These are phyloP conservation scores for Pleurotus salmoneostramineus DNA, from an alignment of 768 basidiomycete species.

Conservation along the genomic window DNA sequence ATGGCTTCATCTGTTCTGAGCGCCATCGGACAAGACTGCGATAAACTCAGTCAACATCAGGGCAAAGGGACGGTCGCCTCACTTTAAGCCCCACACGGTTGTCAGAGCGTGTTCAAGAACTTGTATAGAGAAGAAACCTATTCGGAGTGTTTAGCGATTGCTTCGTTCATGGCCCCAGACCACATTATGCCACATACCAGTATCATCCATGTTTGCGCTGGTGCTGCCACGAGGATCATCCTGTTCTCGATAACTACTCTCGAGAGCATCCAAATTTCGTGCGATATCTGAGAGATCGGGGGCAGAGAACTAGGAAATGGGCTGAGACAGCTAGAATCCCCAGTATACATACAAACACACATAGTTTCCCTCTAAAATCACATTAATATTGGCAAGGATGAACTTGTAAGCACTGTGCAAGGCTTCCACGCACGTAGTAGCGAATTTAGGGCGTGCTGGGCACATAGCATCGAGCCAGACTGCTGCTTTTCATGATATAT, in stretches of 20 bases:
- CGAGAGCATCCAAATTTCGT: constrained; percentile 60
- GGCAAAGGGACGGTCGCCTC: constrained; percentile 15
- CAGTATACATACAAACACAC: constrained; percentile 20
- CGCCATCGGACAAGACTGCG: constrained; percentile 80
- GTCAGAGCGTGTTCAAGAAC: constrained; percentile 77
- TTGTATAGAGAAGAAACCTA: constrained; percentile 91
- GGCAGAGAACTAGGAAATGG: constrained; percentile 57
- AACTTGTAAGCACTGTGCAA: not conserved
- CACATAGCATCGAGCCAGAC: constrained; percentile 78
- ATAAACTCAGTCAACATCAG: constrained; percentile 11
- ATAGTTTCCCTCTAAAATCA: constrained; percentile 37
- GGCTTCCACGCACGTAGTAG: constrained; percentile 61
- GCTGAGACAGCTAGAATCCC: constrained; percentile 5
- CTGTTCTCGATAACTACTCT: constrained; percentile 40
- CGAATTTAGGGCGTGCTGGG: constrained; percentile 82
- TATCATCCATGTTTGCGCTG: constrained; percentile 90
- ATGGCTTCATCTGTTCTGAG: constrained; percentile 73
- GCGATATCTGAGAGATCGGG: constrained; percentile 79
- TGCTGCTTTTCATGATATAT: constrained; percentile 84
- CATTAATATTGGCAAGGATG: constrained; percentile 8
- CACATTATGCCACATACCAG: constrained; percentile 42
- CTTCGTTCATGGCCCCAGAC: no score
- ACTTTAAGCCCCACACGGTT: constrained; percentile 82
- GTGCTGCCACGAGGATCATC: constrained; percentile 39
- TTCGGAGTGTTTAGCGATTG: no score